A percentile compares a stretch with the other conserved stretches of the same genome.
These are phyloP conservation scores for Solanum chacoense DNA, from an alignment of 305 asterid species.

Conservation along the genomic window DNA sequence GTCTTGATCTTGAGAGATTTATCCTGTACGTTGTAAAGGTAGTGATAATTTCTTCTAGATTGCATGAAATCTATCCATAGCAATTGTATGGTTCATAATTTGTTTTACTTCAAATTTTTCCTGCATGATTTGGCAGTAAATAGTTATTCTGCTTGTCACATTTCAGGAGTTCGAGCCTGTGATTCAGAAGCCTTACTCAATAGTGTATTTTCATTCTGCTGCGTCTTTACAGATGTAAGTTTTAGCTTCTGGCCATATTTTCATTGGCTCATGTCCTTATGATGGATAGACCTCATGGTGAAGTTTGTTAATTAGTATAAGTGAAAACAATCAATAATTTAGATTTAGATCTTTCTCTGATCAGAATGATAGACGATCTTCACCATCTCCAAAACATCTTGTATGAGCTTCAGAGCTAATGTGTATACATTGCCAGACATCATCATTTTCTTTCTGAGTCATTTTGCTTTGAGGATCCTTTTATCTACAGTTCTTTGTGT, in stretches of 20 bases:
- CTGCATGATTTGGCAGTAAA: not conserved
- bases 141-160: not conserved
- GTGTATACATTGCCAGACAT: not conserved
- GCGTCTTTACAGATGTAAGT: slow-evolving; percentile 86
- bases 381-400: not conserved
- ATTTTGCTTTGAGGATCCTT: not conserved
- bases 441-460: not conserved
- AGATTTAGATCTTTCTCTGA: not conserved
- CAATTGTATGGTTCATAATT: not conserved
- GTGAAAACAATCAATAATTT: not conserved
- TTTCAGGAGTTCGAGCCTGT: slow-evolving; percentile 94
- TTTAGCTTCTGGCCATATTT: slow-evolving; percentile 3
- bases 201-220: slow-evolving; percentile 90
- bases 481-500: not conserved
- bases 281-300: not conserved
- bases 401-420: not conserved
- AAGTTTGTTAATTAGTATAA: not conserved
- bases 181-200: slow-evolving; percentile 88
- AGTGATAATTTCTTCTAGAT: slow-evolving; percentile 8
- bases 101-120: not conserved
- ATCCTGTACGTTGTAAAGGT: slow-evolving; percentile 83
- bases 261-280: not conserved
- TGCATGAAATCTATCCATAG: not conserved
- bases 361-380: not conserved
- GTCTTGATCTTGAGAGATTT: slow-evolving; percentile 91